phyloP scores from a whole-genome alignment of 371 early-diverging fungal genomes.

The Dinochytrium kinnereticum region DNA sequence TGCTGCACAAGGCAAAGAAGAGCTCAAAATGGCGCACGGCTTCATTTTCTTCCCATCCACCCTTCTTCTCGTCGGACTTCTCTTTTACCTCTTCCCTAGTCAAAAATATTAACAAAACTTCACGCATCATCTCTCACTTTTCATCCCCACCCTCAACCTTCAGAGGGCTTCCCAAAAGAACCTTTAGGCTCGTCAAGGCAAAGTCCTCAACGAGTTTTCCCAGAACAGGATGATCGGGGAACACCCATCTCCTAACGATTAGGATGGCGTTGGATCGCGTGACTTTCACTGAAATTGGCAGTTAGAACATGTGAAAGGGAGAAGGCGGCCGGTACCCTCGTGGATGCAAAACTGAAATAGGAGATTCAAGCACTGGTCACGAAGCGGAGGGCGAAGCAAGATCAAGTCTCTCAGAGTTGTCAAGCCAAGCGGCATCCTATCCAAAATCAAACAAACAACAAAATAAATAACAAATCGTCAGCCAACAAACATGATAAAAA shows the following conservation, averaged over 20 bases:
- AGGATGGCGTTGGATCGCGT: conserved; percentile 59
- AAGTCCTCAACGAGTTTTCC: conserved; percentile 56
- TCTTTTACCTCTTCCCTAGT: background rate
- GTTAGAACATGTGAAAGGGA: background rate
- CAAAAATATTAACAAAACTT: background rate
- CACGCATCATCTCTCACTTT: conserved; percentile 5
- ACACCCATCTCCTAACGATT: conserved; percentile 66
- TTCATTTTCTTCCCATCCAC: conserved; percentile 46
- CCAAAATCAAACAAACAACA: too few species aligned
- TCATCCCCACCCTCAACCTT: background rate
- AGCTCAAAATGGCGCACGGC: conserved; percentile 51
- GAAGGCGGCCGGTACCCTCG: conserved; percentile 21
- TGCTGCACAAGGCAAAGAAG: conserved; percentile 53
- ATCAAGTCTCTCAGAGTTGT: conserved; percentile 54
- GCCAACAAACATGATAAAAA: too few species aligned
- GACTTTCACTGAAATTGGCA: conserved; percentile 25
- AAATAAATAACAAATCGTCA: background rate
- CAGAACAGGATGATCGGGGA: conserved; percentile 57
- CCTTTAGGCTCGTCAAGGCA: conserved; percentile 54
- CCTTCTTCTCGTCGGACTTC: background rate
- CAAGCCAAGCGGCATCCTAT: conserved; percentile 55
- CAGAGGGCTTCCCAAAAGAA: conserved; percentile 45
- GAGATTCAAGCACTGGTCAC: conserved; percentile 41
- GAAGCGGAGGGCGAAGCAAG: conserved; percentile 45
- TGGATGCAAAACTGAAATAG: conserved; percentile 40